Evolutionary conservation across 139 green algal species (phyloP).

Genomic region (Bryopsis sp.): DNA sequence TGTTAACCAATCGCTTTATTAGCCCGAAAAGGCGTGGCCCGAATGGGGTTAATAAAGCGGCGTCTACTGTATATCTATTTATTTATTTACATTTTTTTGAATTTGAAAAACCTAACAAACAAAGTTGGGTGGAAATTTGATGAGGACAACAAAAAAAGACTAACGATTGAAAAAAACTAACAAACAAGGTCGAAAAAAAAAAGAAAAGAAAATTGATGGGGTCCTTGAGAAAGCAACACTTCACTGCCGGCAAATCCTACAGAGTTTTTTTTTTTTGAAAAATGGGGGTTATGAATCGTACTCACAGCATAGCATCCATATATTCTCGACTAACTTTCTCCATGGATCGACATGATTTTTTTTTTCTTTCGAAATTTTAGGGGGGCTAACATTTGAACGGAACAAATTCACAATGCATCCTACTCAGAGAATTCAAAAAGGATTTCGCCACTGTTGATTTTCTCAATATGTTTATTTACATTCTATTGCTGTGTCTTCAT

Average conservation of each 20-base stretch:
- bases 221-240: slow-evolving; percentile 3
- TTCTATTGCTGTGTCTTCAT: neutral
- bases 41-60: no score
- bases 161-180: neutral
- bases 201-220: no score
- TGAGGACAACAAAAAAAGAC: slow-evolving; percentile 28
- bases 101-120: no score
- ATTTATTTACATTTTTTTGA: slow-evolving; percentile 28
- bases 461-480: neutral
- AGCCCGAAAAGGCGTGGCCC: no score
- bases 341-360: no score
- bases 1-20: no score
- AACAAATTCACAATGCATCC: neutral
- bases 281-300: no score
- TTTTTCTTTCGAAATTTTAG: no score
- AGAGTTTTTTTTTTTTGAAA: no score
- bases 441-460: neutral
- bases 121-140: no score
- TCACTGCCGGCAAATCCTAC: neutral
- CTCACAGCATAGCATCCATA: no score
- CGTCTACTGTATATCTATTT: slow-evolving; percentile 53
- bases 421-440: neutral
- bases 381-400: neutral
- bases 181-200: neutral
- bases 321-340: no score